Percentiles rank a stretch among this genome's conserved stretches.
phyloP scores from a whole-genome alignment of 768 basidiomycete species.

The Boletus reticulatus region DNA sequence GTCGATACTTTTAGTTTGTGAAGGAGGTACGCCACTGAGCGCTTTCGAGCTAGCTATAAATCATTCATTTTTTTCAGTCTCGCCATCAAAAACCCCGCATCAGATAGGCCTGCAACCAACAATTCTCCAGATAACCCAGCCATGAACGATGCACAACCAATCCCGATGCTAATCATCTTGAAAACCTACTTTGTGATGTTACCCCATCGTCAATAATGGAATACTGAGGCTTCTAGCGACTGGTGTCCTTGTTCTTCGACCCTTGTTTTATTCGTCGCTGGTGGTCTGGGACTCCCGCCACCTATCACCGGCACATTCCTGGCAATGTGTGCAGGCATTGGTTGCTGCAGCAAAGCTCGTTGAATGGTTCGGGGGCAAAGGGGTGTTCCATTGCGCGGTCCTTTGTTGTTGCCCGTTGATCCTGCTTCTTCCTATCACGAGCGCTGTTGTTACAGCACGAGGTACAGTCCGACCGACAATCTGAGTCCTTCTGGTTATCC shows the following conservation, averaged over 20 bases:
- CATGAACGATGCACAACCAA: not conserved
- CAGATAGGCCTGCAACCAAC: not conserved
- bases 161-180: slow-evolving; percentile 34
- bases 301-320: slow-evolving; percentile 39
- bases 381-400: slow-evolving; percentile 38
- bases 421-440: slow-evolving; percentile 44
- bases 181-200: slow-evolving; percentile 34
- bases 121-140: not conserved
- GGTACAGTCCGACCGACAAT: slow-evolving; percentile 34
- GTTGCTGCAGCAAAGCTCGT: slow-evolving; percentile 40
- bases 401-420: slow-evolving; percentile 38
- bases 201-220: slow-evolving; percentile 42
- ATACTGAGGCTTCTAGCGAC: slow-evolving; percentile 43
- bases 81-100: slow-evolving; percentile 7
- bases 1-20: slow-evolving; percentile 9
- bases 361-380: slow-evolving; percentile 39
- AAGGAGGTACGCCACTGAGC: slow-evolving; percentile 26
- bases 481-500: slow-evolving; percentile 38
- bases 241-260: slow-evolving; percentile 35
- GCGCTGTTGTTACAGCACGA: slow-evolving; percentile 31
- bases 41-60: not conserved
- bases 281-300: slow-evolving; percentile 43
- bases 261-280: slow-evolving; percentile 44
- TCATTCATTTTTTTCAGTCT: slow-evolving; percentile 15
- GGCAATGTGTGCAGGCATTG: slow-evolving; percentile 37